These are phyloP conservation scores for Ophiocordyceps sinensis DNA, from an alignment of 2,329 filamentous ascomycete species.

Conservation along the genomic window DNA sequence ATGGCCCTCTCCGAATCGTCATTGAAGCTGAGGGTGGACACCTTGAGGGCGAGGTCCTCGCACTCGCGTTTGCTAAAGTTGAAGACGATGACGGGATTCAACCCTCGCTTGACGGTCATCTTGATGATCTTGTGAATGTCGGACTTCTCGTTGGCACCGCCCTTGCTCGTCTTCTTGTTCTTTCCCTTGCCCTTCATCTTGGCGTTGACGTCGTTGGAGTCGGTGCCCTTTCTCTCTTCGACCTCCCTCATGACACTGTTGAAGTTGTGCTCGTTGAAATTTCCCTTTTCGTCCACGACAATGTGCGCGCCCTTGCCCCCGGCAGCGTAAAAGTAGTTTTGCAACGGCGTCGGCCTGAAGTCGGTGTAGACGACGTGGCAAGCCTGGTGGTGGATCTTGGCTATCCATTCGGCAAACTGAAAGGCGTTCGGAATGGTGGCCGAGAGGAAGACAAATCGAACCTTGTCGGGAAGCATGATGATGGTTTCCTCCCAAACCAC, in stretches of 20 bases:
- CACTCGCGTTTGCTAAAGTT: slow-evolving; percentile 98
- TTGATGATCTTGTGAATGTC: slow-evolving; percentile 97
- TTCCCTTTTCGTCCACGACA: slow-evolving; percentile 91
- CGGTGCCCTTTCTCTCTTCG: slow-evolving; percentile 73
- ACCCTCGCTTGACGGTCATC: slow-evolving; percentile 97
- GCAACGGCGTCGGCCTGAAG: slow-evolving; percentile 88
- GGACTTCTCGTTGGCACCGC: slow-evolving; percentile 51
- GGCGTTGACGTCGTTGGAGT: slow-evolving; percentile 64
- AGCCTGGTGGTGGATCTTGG: slow-evolving; percentile 91
- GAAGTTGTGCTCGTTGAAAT: slow-evolving; percentile 95
- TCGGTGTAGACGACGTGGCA: slow-evolving; percentile 99
- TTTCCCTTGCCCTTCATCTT: slow-evolving; percentile 79
- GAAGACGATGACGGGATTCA: slow-evolving; percentile 97
- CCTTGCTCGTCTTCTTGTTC: slow-evolving; percentile 84
- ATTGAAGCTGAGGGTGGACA: slow-evolving; percentile 84
- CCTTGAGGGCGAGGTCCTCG: slow-evolving; percentile 76
- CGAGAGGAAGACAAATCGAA: slow-evolving; percentile 94
- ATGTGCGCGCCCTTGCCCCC: slow-evolving; percentile 87
- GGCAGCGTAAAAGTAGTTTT: slow-evolving; percentile 94
- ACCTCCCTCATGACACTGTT: slow-evolving; percentile 89
- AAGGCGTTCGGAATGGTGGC: slow-evolving; percentile 98
- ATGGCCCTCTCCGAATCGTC: slow-evolving; percentile 90
- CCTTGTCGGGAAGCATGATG: slow-evolving; percentile 94
- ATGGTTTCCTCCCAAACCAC: slow-evolving; percentile 99
- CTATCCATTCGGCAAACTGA: slow-evolving; percentile 99